A percentile compares a stretch with the other conserved stretches of the same genome.
phyloP scores from a whole-genome alignment of 805 yeast species.

The Lipomyces spencermartinsiae region DNA sequence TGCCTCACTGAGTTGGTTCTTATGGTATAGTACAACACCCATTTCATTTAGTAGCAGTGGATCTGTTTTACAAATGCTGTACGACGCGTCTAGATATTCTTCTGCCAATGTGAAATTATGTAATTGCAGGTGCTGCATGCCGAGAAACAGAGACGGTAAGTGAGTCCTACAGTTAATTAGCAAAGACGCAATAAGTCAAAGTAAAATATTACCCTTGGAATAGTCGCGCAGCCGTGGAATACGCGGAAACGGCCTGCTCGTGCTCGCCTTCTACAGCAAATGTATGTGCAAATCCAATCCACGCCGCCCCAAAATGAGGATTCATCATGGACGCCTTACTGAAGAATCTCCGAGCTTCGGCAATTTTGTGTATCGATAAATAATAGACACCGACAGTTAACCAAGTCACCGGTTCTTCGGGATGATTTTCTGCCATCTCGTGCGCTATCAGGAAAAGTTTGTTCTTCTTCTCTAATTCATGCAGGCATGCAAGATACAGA shows the following conservation, averaged over 20 bases:
- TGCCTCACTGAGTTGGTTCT: slow-evolving; percentile 68
- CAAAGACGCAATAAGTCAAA: slow-evolving; percentile 41
- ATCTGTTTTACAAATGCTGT: slow-evolving; percentile 79
- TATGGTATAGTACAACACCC: slow-evolving; percentile 90
- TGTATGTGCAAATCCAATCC: slow-evolving; percentile 98
- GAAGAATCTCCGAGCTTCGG: slow-evolving; percentile 86
- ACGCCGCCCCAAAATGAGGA: slow-evolving; percentile 91
- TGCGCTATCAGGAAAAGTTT: slow-evolving; percentile 82
- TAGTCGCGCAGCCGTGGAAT: slow-evolving; percentile 90
- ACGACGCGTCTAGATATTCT: slow-evolving; percentile 80
- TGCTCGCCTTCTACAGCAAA: slow-evolving; percentile 99
- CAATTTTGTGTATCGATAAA: slow-evolving; percentile 68
- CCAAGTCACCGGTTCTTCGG: slow-evolving; percentile 86
- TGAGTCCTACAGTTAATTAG: slow-evolving; percentile 67
- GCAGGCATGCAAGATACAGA: slow-evolving; percentile 78
- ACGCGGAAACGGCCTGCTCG: slow-evolving; percentile 97
- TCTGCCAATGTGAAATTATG: slow-evolving; percentile 81
- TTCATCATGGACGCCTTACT: slow-evolving; percentile 86
- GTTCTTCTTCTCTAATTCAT: slow-evolving; percentile 83
- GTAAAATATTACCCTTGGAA: slow-evolving; percentile 54
- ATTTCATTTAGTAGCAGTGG: slow-evolving; percentile 89
- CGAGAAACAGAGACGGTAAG: slow-evolving; percentile 84
- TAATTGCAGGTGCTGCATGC: slow-evolving; percentile 95
- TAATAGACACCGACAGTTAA: slow-evolving; percentile 91
- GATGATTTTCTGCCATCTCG: slow-evolving; percentile 81